phyloP scores from a whole-genome alignment of 2,329 filamentous ascomycete genomes.

The Neonectria punicea region DNA sequence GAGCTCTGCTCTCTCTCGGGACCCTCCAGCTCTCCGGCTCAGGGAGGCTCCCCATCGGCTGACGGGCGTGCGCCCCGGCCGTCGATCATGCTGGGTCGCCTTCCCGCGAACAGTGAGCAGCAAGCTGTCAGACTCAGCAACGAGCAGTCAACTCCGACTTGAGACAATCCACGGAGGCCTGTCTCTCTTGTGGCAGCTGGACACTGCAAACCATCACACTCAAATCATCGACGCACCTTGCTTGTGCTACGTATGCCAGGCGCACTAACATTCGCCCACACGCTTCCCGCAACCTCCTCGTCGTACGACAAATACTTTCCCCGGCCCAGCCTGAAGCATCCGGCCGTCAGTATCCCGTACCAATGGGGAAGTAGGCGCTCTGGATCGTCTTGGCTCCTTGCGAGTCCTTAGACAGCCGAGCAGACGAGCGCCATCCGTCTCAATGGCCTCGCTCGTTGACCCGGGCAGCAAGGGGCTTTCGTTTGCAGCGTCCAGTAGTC shows the following conservation, averaged over 20 bases:
- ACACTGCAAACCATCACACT: slow-evolving; percentile 3
- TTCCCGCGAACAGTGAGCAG: slow-evolving; percentile 1
- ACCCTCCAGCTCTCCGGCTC: slow-evolving; percentile 20
- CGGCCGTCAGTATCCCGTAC: slow-evolving; percentile 22
- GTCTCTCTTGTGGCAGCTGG: slow-evolving; percentile 2
- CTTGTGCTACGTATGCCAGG: background rate
- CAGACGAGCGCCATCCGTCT: background rate
- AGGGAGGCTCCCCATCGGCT: slow-evolving; percentile 1
- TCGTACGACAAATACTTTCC: slow-evolving; percentile 36
- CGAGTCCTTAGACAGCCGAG: background rate
- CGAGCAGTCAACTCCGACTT: background rate
- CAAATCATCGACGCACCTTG: background rate
- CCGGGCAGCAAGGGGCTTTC: background rate
- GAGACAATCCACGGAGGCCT: background rate
- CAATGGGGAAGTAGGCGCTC: slow-evolving; percentile 24
- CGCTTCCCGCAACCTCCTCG: slow-evolving; percentile 29
- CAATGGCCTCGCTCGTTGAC: background rate
- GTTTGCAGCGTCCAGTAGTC: background rate
- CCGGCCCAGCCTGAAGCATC: slow-evolving; percentile 31
- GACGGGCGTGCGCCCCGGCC: slow-evolving; percentile 20
- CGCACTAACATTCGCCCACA: slow-evolving; percentile 21
- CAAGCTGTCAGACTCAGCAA: background rate
- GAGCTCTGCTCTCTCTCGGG: slow-evolving; percentile 24
- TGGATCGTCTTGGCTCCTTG: slow-evolving; percentile 1
- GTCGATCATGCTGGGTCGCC: slow-evolving; percentile 21